Conservation (phyloP, 2,329 filamentous ascomycete species). For the Pseudocercospora crystallina region DNA sequence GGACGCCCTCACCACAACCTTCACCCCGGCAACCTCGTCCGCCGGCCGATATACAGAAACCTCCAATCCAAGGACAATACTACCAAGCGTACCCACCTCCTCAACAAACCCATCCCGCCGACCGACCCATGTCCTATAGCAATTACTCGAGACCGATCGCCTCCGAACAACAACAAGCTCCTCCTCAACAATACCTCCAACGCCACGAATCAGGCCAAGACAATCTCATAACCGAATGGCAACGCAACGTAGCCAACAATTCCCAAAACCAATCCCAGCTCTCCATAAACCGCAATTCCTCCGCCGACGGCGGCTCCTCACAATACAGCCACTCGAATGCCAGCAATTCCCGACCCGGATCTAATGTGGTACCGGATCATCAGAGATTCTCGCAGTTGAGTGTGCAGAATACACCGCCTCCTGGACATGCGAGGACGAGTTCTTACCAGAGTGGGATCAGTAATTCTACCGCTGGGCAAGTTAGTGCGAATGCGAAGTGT, state of each 20-base stretch:
- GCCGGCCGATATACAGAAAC: conserved; percentile 14
- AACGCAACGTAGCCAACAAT: too few relatives aligned
- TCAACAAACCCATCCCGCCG: conserved; percentile 14
- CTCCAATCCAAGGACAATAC: conserved; percentile 1
- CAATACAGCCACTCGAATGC: conserved; percentile 8
- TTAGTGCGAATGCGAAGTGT: conserved; percentile 23
- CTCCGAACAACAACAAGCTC: too few relatives aligned
- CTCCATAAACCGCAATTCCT: too few relatives aligned
- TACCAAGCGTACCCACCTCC: conserved; percentile 22
- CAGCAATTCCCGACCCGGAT: conserved; percentile 13
- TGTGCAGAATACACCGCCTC: conserved; percentile 10
- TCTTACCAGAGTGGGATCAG: background rate
- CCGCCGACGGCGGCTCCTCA: conserved; percentile 8
- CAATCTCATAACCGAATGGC: too few relatives aligned
- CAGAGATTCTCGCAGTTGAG: conserved; percentile 23
- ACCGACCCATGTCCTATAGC: background rate
- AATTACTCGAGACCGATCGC: too few relatives aligned
- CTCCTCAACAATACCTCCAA: too few relatives aligned
- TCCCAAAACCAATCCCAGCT: too few relatives aligned
- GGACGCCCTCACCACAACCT: conserved; percentile 18
- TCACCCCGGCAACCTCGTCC: conserved; percentile 14
- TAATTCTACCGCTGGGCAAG: background rate
- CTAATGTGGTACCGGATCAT: conserved; percentile 24
- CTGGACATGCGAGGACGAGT: background rate
- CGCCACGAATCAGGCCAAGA: too few relatives aligned